Conservation (phyloP, 192 early-diverging fungal species). For the Umbelopsis ramanniana region DNA sequence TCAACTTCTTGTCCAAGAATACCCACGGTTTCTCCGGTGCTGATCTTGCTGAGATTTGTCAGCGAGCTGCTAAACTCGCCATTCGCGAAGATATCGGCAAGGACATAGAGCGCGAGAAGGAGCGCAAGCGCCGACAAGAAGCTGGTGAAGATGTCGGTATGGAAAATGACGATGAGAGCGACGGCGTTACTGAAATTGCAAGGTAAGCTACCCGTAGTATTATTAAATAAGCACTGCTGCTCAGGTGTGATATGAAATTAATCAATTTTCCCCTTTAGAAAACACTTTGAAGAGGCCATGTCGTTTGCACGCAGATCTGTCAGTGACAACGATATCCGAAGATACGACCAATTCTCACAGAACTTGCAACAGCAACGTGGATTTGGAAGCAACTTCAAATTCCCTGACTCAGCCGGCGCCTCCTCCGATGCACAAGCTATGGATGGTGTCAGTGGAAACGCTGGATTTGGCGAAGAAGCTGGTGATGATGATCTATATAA, state of each 20-base stretch:
- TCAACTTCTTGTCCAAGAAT: conserved; percentile 83
- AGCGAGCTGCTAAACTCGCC: conserved; percentile 95
- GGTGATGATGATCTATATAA: conserved; percentile 85
- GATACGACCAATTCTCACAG: conserved; percentile 99
- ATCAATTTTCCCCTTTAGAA: conserved; percentile 42
- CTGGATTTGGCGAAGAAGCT: conserved; percentile 66
- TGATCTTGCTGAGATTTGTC: conserved; percentile 98
- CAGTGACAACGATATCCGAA: conserved; percentile 94
- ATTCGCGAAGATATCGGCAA: conserved; percentile 95
- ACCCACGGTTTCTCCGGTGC: conserved; percentile 97
- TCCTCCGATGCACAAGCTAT: conserved; percentile 19
- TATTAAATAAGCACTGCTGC: not conserved
- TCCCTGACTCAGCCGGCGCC: conserved; percentile 68
- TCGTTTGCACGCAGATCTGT: conserved; percentile 95
- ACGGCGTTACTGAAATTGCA: conserved; percentile 92
- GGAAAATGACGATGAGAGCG: conserved; percentile 75
- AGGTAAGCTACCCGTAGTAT: conserved; percentile 26
- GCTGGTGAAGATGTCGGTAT: conserved; percentile 77
- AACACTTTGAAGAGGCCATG: conserved; percentile 99
- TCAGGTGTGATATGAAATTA: no score
- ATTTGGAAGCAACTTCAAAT: conserved; percentile 91
- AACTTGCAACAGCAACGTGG: conserved; percentile 96
- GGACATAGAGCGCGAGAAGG: conserved; percentile 77
- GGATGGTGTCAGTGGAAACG: conserved; percentile 43
- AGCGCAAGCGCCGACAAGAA: conserved; percentile 66